These are phyloP conservation scores for Fusarium globosum DNA, from an alignment of 2,329 filamentous ascomycete species.

Conservation along the genomic window DNA sequence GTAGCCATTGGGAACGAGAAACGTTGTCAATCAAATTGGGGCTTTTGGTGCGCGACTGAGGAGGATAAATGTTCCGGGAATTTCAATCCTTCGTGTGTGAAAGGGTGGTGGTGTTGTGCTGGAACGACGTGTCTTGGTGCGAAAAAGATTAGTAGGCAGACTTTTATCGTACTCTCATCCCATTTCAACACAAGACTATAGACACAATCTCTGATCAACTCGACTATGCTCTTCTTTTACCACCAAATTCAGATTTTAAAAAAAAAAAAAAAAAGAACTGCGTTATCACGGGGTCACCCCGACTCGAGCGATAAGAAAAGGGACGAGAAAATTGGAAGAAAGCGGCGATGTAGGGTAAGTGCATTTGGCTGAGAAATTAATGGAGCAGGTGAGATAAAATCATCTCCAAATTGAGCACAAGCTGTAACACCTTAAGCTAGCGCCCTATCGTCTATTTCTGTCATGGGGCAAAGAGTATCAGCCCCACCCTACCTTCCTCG, in stretches of 20 bases:
- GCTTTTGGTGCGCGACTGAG: not conserved
- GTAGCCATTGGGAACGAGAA: not conserved
- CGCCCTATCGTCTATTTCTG: not conserved
- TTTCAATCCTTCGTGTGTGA: not conserved
- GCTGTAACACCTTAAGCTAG: rapidly evolving
- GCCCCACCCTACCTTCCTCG: not conserved
- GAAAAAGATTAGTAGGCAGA: too few relatives aligned
- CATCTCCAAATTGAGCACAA: rapidly evolving
- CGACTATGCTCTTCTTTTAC: rapidly evolving
- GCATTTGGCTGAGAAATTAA: not conserved
- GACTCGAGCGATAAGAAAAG: not conserved
- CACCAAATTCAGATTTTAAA: not conserved
- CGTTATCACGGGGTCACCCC: rapidly evolving
- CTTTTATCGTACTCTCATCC: rapidly evolving
- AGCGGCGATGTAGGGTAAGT: not conserved
- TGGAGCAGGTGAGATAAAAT: rapidly evolving
- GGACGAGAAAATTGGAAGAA: too few relatives aligned
- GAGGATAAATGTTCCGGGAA: not conserved
- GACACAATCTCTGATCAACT: rapidly evolving
- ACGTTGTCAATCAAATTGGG: not conserved
- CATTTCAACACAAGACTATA: rapidly evolving
- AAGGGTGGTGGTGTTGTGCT: not conserved
- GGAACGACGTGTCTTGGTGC: rapidly evolving
- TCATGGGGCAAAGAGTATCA: rapidly evolving
- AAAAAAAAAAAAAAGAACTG: too few relatives aligned